These are phyloP conservation scores for Thymus mandschuricus DNA, from an alignment of 257 asterid species.

Conservation along the genomic window DNA sequence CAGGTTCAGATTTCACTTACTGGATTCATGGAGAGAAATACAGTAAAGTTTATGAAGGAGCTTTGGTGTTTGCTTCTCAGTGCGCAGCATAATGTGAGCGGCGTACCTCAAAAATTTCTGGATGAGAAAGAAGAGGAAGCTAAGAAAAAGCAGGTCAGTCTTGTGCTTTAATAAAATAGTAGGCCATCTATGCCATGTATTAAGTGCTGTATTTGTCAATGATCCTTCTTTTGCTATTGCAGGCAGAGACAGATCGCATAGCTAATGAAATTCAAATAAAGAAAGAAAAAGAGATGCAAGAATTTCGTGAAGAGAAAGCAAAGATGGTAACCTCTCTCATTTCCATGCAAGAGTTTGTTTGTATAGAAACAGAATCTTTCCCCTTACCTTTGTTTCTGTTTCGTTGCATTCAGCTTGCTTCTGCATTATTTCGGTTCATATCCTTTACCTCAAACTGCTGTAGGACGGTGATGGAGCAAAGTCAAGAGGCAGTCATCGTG, in stretches of 20 bases:
- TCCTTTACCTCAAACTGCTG: slow-evolving; percentile 98
- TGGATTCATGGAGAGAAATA: slow-evolving; percentile 99
- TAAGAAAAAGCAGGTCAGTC: slow-evolving; percentile 69
- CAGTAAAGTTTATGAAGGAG: slow-evolving; percentile 98
- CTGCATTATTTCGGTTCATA: slow-evolving; percentile 98
- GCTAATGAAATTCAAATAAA: slow-evolving; percentile 73
- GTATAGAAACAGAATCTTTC: slow-evolving; percentile 38
- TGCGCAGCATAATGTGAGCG: slow-evolving; percentile 90
- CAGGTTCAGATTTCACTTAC: slow-evolving; percentile 89
- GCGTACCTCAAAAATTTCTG: slow-evolving; percentile 95
- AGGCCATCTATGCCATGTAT: slow-evolving; percentile 5
- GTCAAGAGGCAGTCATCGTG: slow-evolving; percentile 43
- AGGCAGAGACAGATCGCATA: slow-evolving; percentile 92
- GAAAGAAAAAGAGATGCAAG: slow-evolving; percentile 79
- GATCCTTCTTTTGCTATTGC: slow-evolving; percentile 32
- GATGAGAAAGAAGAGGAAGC: slow-evolving; percentile 99
- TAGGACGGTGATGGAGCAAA: slow-evolving; percentile 72
- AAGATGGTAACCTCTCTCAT: slow-evolving; percentile 61
- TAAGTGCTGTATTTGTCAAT: slow-evolving; percentile 9
- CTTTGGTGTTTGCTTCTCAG: slow-evolving; percentile 87
- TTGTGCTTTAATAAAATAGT: slow-evolving; percentile 25
- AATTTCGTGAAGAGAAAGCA: slow-evolving; percentile 61
- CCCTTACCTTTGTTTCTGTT: slow-evolving; percentile 61
- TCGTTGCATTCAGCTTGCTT: slow-evolving; percentile 85
- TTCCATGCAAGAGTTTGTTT: slow-evolving; percentile 60